Conservation (phyloP, 2,329 filamentous ascomycete genomes). For the Aplosporella prunicola region DNA sequence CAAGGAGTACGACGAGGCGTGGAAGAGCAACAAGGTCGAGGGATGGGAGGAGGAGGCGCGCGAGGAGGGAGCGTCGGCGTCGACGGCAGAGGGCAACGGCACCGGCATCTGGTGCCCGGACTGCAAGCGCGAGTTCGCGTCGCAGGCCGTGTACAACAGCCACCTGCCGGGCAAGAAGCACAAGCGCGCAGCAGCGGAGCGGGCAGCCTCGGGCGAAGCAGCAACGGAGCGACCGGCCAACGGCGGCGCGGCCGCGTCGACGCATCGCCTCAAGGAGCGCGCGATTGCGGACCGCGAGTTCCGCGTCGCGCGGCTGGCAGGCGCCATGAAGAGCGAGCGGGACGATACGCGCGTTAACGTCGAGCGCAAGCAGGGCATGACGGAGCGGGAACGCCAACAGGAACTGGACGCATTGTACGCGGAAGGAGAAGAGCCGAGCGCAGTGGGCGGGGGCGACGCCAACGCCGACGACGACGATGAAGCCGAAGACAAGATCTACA, state of each 20-base stretch:
- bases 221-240: slow-evolving; percentile 13
- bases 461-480: slow-evolving; percentile 53
- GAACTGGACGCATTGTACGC: slow-evolving; percentile 81
- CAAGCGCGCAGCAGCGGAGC: slow-evolving; percentile 66
- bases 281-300: slow-evolving; percentile 89
- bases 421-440: slow-evolving; percentile 41
- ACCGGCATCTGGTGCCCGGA: slow-evolving; percentile 82
- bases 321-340: slow-evolving; percentile 76
- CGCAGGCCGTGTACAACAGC: slow-evolving; percentile 85
- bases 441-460: slow-evolving; percentile 49
- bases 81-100: slow-evolving; percentile 42
- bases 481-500: slow-evolving; percentile 79
- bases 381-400: slow-evolving; percentile 84
- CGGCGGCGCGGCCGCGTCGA: neutral
- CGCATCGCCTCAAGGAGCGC: slow-evolving; percentile 61
- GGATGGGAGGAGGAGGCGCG: slow-evolving; percentile 60
- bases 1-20: slow-evolving; percentile 71
- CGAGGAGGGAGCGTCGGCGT: slow-evolving; percentile 23
- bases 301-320: slow-evolving; percentile 67
- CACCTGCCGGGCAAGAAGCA: slow-evolving; percentile 91
- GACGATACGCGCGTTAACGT: slow-evolving; percentile 88
- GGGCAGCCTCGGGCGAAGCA: slow-evolving; percentile 21
- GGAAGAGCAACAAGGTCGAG: slow-evolving; percentile 68
- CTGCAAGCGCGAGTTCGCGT: slow-evolving; percentile 91
- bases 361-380: slow-evolving; percentile 95